Base-by-base conservation (phyloP, 2,329 filamentous ascomycete genomes). In the Aspergillus brunneoviolaceus region DNA sequence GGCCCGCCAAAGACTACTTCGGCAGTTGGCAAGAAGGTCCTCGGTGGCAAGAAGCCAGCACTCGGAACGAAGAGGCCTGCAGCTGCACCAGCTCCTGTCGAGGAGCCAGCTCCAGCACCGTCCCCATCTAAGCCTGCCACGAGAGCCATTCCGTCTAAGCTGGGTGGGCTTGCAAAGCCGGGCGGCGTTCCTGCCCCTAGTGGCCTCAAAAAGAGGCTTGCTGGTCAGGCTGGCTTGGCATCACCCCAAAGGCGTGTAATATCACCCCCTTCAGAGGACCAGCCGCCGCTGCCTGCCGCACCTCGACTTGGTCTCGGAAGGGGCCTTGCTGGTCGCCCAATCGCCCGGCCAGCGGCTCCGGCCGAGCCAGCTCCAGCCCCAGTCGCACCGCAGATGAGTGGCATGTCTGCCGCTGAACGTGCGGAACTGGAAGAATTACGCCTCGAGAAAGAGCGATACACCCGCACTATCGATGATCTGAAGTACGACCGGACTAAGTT, bases 371-470 rank as follows among this genome's bases (percentile, higher is more conserved):
- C 74, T 2, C 75, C 83, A 1, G 75, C 79, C 39, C 86, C 87
- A 39, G 66, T 87, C 0, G 79, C 88, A 0, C 80, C 87, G 2
- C 83, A 84, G 10, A 77, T 83, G 4, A 87, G 85, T 45, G 89
- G 89, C 0, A 81, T 96, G 51, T 85, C 88, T 21, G 84, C 89
- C 9, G 83, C 91, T n/a, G 95, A 99, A 72, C 87, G 91, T 49
- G 91, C 92, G n/a, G 94, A 99, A 74, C 81, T 99, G 1, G 92
- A 96, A 65, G 93, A 96, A 71, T 84, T 98, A 12, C 89, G 93
- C 42, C 81, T 87, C 12, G 88, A 96, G 62, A 93, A 94, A 68
- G 93, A 97, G 51, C 85, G 89, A 31, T 81, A 96, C 5, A 81
- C 85, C 23, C 87, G 87, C 58, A 86, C 91, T 65, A 86, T 88